These are phyloP conservation scores for Physcomitrium patens DNA, from an alignment of 225 moss, liverwort and hornwort genomes.

Conservation along the genomic window DNA sequence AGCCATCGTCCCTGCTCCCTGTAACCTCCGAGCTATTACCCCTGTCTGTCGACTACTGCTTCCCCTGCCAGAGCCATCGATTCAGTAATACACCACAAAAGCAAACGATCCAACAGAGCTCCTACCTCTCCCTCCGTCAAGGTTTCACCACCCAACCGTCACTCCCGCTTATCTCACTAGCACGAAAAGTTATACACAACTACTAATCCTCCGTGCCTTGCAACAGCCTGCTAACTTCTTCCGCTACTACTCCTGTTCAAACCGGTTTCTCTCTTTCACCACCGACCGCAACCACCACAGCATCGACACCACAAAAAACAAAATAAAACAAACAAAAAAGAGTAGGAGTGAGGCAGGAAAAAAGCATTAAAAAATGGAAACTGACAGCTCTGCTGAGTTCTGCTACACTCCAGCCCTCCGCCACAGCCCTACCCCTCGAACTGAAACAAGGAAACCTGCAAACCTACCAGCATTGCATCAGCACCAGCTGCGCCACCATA, in stretches of 20 bases:
- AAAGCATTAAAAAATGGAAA: background rate
- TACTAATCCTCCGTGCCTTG: constrained; percentile 17
- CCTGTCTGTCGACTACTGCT: constrained; percentile 1
- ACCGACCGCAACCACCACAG: constrained; percentile 11
- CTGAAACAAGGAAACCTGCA: constrained; percentile 20
- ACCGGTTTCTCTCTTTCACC: constrained; percentile 14
- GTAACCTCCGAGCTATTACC: constrained; percentile 19
- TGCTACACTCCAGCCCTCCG: background rate
- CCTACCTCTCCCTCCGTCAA: background rate
- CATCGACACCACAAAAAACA: background rate
- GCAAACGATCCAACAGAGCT: constrained; percentile 22
- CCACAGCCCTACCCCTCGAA: background rate
- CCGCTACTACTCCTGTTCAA: background rate
- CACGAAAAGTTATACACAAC: constrained; percentile 23
- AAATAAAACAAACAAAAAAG: background rate
- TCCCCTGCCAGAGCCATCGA: constrained; percentile 10
- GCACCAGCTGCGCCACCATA: background rate
- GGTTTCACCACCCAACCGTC: constrained; percentile 3
- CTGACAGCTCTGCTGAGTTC: background rate
- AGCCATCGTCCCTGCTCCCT: background rate
- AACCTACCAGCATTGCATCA: constrained; percentile 25
- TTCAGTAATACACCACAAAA: constrained; percentile 26
- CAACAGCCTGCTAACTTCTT: constrained; percentile 3
- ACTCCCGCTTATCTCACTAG: background rate
- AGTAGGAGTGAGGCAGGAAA: too few relatives aligned